Conservation (phyloP, 164 flowering plant genomes). For the Protea cynaroides region DNA sequence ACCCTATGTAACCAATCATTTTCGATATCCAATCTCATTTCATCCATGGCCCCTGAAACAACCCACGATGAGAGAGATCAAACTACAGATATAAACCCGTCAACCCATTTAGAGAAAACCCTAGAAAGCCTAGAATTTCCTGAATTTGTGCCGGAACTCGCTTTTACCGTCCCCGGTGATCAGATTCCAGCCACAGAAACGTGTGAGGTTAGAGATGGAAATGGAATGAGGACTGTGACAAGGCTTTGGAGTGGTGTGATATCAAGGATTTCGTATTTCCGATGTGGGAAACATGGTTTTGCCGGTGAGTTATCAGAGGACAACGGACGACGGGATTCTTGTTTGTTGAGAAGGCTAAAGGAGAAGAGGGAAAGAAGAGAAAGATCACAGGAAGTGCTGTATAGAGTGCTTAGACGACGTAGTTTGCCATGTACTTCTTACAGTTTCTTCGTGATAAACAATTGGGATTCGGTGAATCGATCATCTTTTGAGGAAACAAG, state of each 20-base stretch:
- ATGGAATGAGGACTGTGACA: no score
- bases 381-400: not conserved
- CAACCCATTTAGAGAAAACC: constrained; percentile 1
- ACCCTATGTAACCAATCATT: not conserved
- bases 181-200: no score
- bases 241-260: constrained; percentile 14
- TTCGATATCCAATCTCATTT: not conserved
- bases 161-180: not conserved
- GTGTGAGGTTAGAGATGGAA: no score
- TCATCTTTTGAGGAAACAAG: constrained; percentile 20
- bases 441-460: constrained; percentile 14
- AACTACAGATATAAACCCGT: not conserved
- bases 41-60: not conserved
- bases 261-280: constrained; percentile 8
- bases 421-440: constrained; percentile 16
- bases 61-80: not conserved
- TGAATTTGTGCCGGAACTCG: no score
- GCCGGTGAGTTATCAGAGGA: not conserved
- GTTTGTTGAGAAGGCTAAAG: not conserved
- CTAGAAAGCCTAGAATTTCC: not conserved
- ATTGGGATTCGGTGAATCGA: constrained; percentile 9
- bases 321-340: not conserved
- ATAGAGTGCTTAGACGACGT: constrained; percentile 13
- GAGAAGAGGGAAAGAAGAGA: not conserved
- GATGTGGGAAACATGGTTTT: not conserved